Conservation (phyloP, 2,329 filamentous ascomycete genomes). For the Hirsutella minnesotensis region DNA sequence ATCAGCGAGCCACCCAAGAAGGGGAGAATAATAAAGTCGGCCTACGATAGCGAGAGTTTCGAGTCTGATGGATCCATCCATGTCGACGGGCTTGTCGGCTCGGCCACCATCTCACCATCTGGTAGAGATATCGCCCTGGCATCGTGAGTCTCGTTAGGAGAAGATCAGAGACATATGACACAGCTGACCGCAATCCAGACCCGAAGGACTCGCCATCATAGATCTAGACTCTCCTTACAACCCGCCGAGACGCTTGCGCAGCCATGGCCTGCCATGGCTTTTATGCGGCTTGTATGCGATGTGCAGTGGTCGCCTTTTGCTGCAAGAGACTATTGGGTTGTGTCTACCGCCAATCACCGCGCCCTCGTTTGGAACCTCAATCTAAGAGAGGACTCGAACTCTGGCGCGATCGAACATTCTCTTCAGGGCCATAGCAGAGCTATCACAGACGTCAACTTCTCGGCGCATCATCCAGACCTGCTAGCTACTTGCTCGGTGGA, state of each 20-base stretch:
- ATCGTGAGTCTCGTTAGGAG: conserved; percentile 55
- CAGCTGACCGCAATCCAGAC: conserved; percentile 29
- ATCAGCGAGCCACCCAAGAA: conserved; percentile 36
- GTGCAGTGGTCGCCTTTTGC: conserved; percentile 96
- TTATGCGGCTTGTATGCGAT: conserved; percentile 89
- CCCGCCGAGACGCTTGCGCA: conserved; percentile 67
- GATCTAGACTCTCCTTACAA: conserved; percentile 85
- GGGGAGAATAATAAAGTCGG: conserved; percentile 49
- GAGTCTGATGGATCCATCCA: conserved; percentile 75
- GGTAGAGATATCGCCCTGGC: conserved; percentile 84
- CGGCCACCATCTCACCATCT: conserved; percentile 84
- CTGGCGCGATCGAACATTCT: conserved; percentile 70
- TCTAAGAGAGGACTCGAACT: conserved; percentile 58
- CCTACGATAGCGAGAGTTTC: conserved; percentile 80
- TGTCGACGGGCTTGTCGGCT: conserved; percentile 71
- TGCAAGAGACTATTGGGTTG: conserved; percentile 81
- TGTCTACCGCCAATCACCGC: conserved; percentile 88
- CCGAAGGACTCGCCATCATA: conserved; percentile 80
- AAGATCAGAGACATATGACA: no score
- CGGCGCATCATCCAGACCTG: conserved; percentile 79
- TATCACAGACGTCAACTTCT: conserved; percentile 95
- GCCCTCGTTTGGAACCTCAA: conserved; percentile 90
- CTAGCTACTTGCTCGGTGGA: conserved; percentile 87
- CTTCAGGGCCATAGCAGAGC: conserved; percentile 73
- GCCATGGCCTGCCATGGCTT: conserved; percentile 83